Percentiles rank a stretch among this genome's conserved stretches.
These are phyloP conservation scores for Boletus sp. DNA, from an alignment of 768 basidiomycete species.

Conservation along the genomic window DNA sequence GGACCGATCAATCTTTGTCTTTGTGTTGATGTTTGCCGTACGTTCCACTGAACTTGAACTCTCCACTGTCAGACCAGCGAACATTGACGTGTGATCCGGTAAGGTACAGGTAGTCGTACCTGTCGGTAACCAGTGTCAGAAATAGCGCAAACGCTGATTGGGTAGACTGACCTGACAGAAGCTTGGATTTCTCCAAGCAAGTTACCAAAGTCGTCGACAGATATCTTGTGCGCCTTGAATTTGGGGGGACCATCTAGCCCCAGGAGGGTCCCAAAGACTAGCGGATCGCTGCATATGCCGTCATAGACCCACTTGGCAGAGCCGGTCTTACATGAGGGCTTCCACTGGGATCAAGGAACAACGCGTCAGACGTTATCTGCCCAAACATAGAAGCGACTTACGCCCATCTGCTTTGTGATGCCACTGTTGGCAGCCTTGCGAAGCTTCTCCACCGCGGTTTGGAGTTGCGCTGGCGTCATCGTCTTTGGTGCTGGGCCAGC, in stretches of 20 bases:
- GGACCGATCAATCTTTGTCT: background rate
- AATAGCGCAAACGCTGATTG: background rate
- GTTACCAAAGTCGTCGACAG: constrained; percentile 33
- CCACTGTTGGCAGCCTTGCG: constrained; percentile 45
- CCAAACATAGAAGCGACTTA: constrained; percentile 8
- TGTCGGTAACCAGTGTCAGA: constrained; percentile 15
- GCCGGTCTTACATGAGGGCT: constrained; percentile 46
- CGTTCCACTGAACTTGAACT: constrained; percentile 56
- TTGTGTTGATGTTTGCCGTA: constrained; percentile 33
- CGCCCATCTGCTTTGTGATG: constrained; percentile 51
- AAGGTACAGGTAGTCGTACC: constrained; percentile 40
- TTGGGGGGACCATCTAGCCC: constrained; percentile 43
- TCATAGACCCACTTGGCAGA: constrained; percentile 51
- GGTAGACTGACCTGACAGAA: constrained; percentile 35
- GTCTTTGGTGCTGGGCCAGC: constrained; percentile 17
- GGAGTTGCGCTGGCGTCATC: constrained; percentile 40
- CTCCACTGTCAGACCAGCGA: constrained; percentile 47
- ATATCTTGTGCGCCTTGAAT: constrained; percentile 50
- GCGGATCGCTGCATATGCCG: constrained; percentile 47
- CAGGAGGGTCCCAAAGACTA: constrained; percentile 46
- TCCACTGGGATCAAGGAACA: constrained; percentile 41
- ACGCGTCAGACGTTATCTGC: background rate
- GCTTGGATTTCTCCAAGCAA: constrained; percentile 36
- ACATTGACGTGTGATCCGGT: constrained; percentile 44
- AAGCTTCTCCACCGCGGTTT: constrained; percentile 45